Base-by-base conservation (phyloP, 208 protist species). In the Leishmania turanica region DNA sequence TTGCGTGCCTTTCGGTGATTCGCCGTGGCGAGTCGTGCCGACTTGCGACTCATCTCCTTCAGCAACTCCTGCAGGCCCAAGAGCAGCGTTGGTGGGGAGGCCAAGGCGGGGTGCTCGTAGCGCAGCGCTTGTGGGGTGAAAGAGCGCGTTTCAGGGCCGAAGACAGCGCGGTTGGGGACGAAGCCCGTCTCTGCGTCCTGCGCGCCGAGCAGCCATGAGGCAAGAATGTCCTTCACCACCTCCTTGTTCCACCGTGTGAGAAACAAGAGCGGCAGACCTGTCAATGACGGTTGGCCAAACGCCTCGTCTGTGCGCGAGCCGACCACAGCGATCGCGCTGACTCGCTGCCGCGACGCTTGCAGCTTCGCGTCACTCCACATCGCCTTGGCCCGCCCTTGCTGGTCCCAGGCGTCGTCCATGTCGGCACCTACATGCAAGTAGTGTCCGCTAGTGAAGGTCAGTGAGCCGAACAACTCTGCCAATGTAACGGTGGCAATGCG, bases 161-260 rank as follows among this genome's bases (percentile, higher is more conserved):
- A 92, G 40, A 74, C 85, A 9, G 91, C 85, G 62, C 79, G 80
- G 45, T 75, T 86, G 6, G 94, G 94, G 62, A 97, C 60, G 81
- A 96, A 97, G 42, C 94, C 94, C 31, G 85, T 96, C 27, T 19
- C 79, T 19, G 77, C 74, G 77, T 96, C 87, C 83, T 94, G 90
- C 60, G 91, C 81, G 24, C 83, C 90, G 7, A 97, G 70, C 47
- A 97, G 74, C 94, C 94, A 97, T 51, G 89, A 91, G 8, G 89
- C 88, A 13, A 97, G 76, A 40, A 91, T 75, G 73, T 96, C 90
- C 86, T 96, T 97, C 72, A 80, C 87, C 75, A 95, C 77, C 84
- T 97, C 91, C 78, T 92, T 93, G 80, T 97, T 96, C 91, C 91
- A 97, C 17, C 90, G 83, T 64, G 87, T 77, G 31, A 96, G 77